phyloP scores from a whole-genome alignment of 176 grass and related monocot species.

The Triticum dicoccoides region DNA sequence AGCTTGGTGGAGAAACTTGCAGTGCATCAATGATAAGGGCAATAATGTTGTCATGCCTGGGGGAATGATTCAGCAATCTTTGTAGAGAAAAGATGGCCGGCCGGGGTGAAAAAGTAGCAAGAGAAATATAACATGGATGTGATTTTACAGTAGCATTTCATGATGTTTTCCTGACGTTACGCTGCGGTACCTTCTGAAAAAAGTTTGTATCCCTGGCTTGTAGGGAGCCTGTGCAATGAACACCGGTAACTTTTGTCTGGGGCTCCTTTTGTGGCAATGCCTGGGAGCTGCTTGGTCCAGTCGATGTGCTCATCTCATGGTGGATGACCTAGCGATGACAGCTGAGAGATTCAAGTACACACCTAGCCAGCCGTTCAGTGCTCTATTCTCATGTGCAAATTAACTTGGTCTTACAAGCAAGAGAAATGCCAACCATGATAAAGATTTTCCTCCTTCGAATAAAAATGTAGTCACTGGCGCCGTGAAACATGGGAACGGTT shows the following conservation, averaged over 20 bases:
- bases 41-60: conserved; percentile 28
- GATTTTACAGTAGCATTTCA: conserved; percentile 49
- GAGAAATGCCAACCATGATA: not conserved
- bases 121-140: conserved; percentile 27
- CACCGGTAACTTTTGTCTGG: conserved; percentile 40
- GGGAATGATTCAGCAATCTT: conserved; percentile 47
- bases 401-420: not conserved
- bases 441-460: not conserved
- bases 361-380: conserved; percentile 9
- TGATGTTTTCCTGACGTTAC: conserved; percentile 41
- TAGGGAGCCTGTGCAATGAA: conserved; percentile 37
- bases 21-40: conserved; percentile 29
- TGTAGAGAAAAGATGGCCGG: conserved; percentile 13
- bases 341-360: not conserved
- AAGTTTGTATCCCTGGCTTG: conserved; percentile 34
- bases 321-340: conserved; percentile 24
- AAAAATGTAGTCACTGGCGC: not conserved
- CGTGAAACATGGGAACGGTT: not conserved
- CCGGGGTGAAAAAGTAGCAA: not conserved
- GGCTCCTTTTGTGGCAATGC: conserved; percentile 38
- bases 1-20: not conserved
- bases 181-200: conserved; percentile 45
- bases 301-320: not conserved
- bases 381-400: not conserved
- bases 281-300: conserved; percentile 22